These are phyloP conservation scores for Eutrema japonicum DNA, from an alignment of 345 rosid genomes.

Conservation along the genomic window DNA sequence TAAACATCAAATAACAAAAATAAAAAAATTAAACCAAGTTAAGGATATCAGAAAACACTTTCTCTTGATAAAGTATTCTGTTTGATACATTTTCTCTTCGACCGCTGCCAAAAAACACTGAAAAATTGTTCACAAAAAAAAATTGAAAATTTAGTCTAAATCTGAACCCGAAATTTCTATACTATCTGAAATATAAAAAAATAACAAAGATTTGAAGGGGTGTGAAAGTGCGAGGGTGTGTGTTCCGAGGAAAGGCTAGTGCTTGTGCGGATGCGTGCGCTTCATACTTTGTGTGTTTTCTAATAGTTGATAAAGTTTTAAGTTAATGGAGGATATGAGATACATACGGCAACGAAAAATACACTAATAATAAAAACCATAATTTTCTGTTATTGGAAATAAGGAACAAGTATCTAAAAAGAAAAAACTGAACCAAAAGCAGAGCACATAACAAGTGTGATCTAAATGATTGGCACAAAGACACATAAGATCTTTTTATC, in stretches of 20 bases:
- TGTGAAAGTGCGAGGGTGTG: conserved; percentile 1
- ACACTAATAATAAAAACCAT: conserved; percentile 25
- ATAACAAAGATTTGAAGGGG: conserved; percentile 4
- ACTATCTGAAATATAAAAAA: neutral
- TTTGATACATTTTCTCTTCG: too few species aligned
- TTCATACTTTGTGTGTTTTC: neutral
- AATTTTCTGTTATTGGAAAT: conserved; percentile 43
- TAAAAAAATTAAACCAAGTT: too few species aligned
- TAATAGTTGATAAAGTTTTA: neutral
- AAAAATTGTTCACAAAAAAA: too few species aligned
- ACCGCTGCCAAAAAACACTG: too few species aligned
- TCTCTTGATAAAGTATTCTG: too few species aligned
- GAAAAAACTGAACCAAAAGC: conserved; percentile 36
- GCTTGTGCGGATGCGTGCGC: conserved; percentile 21
- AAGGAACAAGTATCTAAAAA: conserved; percentile 41
- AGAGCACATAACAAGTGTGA: conserved; percentile 42
- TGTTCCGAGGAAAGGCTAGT: conserved; percentile 18
- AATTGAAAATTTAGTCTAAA: neutral
- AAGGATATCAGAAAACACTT: too few species aligned
- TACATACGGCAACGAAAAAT: conserved; percentile 14
- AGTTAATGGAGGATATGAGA: conserved; percentile 18
- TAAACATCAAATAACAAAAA: too few species aligned
- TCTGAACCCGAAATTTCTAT: neutral
- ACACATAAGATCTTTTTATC: conserved; percentile 32
- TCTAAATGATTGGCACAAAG: conserved; percentile 41